phyloP scores from a whole-genome alignment of 179 eudicot species.

The Spergularia azorica region DNA sequence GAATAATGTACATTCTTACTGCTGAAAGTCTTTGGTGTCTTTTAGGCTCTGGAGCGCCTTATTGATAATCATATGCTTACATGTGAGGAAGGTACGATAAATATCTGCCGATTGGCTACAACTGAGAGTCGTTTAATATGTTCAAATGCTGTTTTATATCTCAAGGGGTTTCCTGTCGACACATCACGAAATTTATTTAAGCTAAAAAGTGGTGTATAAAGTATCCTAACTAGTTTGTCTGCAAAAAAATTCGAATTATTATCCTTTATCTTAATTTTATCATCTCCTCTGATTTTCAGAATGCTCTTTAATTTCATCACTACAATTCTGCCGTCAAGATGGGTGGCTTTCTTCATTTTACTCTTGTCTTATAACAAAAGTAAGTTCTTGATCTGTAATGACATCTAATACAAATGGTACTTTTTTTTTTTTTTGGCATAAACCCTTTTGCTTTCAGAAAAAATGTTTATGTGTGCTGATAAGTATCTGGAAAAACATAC shows the following conservation, averaged over 20 bases:
- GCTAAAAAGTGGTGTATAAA: background rate
- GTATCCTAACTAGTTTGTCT: background rate
- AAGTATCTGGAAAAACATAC: background rate
- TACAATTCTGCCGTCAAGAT: slow-evolving; percentile 80
- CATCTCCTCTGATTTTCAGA: slow-evolving; percentile 48
- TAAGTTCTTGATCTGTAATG: slow-evolving; percentile 29
- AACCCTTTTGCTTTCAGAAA: background rate
- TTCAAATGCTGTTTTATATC: slow-evolving; percentile 3
- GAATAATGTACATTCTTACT: slow-evolving; percentile 10
- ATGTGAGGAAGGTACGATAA: slow-evolving; percentile 81
- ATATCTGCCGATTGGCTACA: background rate
- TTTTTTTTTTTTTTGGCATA: background rate
- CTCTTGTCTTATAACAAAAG: slow-evolving; percentile 87
- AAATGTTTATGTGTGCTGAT: background rate
- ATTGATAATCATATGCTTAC: slow-evolving; percentile 96
- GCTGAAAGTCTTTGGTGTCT: slow-evolving; percentile 11
- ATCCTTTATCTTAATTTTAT: slow-evolving; percentile 5
- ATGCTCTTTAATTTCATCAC: slow-evolving; percentile 57
- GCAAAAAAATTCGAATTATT: background rate
- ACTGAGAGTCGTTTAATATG: background rate
- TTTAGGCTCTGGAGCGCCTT: slow-evolving; percentile 94
- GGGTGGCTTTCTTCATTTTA: slow-evolving; percentile 91
- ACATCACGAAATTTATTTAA: background rate
- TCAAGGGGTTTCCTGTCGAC: background rate
- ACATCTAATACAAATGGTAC: background rate